Evolutionary conservation across 2,329 filamentous ascomycete species (phyloP), one percentile per base, ranked within the genome.

Genomic region (Aureobasidium uvarum): DNA sequence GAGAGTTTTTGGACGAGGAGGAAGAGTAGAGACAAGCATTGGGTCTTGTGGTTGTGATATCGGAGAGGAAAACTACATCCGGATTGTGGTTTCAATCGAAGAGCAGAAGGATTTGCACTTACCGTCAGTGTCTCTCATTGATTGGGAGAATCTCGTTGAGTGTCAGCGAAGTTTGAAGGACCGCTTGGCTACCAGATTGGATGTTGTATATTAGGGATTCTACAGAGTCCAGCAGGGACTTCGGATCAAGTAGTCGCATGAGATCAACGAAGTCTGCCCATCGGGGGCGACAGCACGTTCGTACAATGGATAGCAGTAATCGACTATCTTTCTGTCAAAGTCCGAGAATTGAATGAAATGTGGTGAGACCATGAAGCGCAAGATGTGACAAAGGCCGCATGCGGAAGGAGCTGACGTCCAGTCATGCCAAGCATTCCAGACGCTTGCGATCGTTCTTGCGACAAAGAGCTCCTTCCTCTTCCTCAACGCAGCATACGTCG

Each of bases 401-500:
- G 38, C 54, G 38, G 36, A 14, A 46, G 39, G 55, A 45, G 25
- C 25, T 46, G 55, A 59, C n/a, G 39, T 46, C n/a, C 38, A 46
- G 23, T 1, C 10, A 14, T 45, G 55, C 55, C 55, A 59, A 59
- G 55, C 55, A 59, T 59, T 59, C 23, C 38, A 28, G 20, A 14
- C 28, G 39, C 39, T 33, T 33, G 10, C 28, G 18, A 18, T 46
- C 18, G 23, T 25, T 7, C 16, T 45, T 46, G 25, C 39, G 55
- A 59, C 39, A 13, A 23, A 39, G 16, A 3, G 23, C 5, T 7
- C 20, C 13, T 36, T 10, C 25, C 8, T 31, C 25, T 11, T 5
- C 13, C 33, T 31, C 23, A 31, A 50, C 48, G 25, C 25, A 33
- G 16, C 51, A 25, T 16, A 45, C 41, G 31, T n/a, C 23, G 18